Evolutionary conservation across 1,284 basidiomycete genomes (phyloP), one percentile per base, ranked within the genome.

Genomic region (Cryptococcus sp.): DNA sequence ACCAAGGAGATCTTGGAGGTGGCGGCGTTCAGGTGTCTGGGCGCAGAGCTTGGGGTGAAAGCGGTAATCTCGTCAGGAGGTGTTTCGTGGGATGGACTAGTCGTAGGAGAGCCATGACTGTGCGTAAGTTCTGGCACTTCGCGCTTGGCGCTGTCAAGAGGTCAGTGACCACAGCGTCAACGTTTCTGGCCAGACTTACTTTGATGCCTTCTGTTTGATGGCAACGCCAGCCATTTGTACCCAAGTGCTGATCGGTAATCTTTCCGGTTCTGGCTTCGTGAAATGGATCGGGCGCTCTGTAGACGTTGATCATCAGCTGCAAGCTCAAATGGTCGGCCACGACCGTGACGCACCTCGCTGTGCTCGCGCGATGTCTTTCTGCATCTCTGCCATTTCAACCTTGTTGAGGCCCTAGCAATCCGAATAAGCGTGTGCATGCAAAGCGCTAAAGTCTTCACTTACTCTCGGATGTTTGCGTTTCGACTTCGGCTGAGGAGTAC

Each of bases 11-110:
- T 47, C 25, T 47, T 38, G n/a, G 54, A 52, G 5, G 54, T 46
- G 19, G 19, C 31, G 0, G 53, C 52, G n/a, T 48, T 38, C 4
- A 13, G 31, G 13, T 40, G 47, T 2, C 57, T 40, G 6, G 40
- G 17, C 8, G 54, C 59, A 1, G 71, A 70, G 47, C 67, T 70
- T 1, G 71, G 71, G 1, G 72, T 72, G 44, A 71, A 72, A 7
- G 56, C 61, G 5, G 57, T 54, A 15, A 75, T 75, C 17, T 70
- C 69, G 40, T 74, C 73, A 11, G 63, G 54, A 0, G 67, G 64
- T 0, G 66, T 64, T 5, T 27, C 49, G 1, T 68, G 64, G 11
- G 48, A 22, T 13, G 65, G 64, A 50, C 61, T 66, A 3, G 67
- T 54, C 7, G 52, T 23, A 6, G 61, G 62, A 8, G 67, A 69